phyloP scores from a whole-genome alignment of 1,284 basidiomycete species.

The Apiotrichum domesticum region DNA sequence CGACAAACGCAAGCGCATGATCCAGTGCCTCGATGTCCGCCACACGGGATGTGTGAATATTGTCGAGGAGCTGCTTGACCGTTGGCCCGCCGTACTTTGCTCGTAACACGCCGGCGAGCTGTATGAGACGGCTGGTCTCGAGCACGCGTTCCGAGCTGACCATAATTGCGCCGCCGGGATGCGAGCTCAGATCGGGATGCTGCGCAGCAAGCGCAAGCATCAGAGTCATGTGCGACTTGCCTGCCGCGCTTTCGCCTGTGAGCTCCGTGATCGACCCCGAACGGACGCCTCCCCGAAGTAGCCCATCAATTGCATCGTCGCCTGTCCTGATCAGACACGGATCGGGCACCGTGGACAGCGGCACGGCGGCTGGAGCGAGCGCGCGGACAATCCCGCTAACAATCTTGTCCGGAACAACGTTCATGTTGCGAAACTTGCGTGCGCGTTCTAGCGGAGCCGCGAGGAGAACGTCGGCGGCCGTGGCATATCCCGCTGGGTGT shows the following conservation, averaged over 20 bases:
- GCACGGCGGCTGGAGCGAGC: conserved; percentile 19
- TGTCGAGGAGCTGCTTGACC: conserved; percentile 50
- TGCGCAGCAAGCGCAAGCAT: conserved; percentile 71
- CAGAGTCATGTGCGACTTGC: conserved; percentile 79
- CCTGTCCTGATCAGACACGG: conserved; percentile 51
- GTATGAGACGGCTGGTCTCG: conserved; percentile 58
- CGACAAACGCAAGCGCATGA: conserved; percentile 57
- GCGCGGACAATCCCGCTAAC: conserved; percentile 20
- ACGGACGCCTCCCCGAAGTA: conserved; percentile 66
- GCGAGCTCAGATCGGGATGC: conserved; percentile 52
- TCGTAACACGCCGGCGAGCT: conserved; percentile 34
- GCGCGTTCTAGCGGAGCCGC: conserved; percentile 30
- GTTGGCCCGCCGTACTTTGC: conserved; percentile 2
- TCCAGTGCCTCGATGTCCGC: conserved; percentile 59
- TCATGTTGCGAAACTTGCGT: conserved; percentile 25
- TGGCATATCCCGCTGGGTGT: conserved; percentile 26
- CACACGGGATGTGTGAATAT: conserved; percentile 61
- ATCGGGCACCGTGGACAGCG: neutral
- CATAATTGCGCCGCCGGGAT: conserved; percentile 60
- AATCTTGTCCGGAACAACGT: conserved; percentile 18
- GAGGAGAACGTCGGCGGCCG: conserved; percentile 41
- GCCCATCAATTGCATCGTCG: conserved; percentile 58
- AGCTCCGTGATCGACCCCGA: conserved; percentile 76
- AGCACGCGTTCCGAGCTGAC: conserved; percentile 67
- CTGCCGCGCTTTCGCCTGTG: conserved; percentile 79